These are phyloP conservation scores for Hymenochaete sp. DNA, from an alignment of 1,284 basidiomycete species.

Conservation along the genomic window DNA sequence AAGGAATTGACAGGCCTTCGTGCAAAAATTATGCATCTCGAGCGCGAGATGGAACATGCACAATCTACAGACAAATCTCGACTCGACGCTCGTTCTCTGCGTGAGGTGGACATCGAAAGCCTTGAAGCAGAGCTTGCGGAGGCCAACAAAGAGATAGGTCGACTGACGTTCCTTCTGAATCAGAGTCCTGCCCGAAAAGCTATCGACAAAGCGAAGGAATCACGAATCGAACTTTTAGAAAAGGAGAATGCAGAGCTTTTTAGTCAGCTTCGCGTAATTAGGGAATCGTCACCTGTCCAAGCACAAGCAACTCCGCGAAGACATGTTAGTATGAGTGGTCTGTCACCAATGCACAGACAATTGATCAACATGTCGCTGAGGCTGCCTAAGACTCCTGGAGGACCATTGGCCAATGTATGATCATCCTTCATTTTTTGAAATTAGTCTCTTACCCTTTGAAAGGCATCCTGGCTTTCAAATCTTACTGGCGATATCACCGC, in stretches of 20 bases:
- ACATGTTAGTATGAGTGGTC: conserved; percentile 41
- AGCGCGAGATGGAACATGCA: conserved; percentile 36
- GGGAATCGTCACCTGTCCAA: no score
- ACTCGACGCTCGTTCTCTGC: not conserved
- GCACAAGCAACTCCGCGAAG: conserved; percentile 53
- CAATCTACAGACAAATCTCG: conserved; percentile 22
- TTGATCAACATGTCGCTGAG: conserved; percentile 57
- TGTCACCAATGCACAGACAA: conserved; percentile 66
- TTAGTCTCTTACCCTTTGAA: not conserved
- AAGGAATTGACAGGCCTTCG: conserved; percentile 44
- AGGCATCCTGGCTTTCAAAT: conserved; percentile 64
- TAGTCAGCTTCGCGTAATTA: conserved; percentile 53
- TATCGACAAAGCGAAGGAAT: conserved; percentile 64
- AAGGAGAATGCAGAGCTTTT: conserved; percentile 66
- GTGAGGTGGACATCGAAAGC: conserved; percentile 38
- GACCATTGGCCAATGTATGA: conserved; percentile 65
- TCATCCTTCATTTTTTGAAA: conserved; percentile 1
- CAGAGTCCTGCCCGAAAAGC: conserved; percentile 71
- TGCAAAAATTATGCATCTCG: conserved; percentile 43
- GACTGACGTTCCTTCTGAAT: conserved; percentile 56
- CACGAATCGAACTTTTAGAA: conserved; percentile 65
- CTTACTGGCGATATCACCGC: conserved; percentile 41
- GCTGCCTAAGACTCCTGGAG: conserved; percentile 68
- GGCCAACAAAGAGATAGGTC: conserved; percentile 73
- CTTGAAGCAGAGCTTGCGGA: conserved; percentile 74